These are phyloP conservation scores for Candolleomyces aberdarensis DNA, from an alignment of 768 basidiomycete genomes.

Conservation along the genomic window DNA sequence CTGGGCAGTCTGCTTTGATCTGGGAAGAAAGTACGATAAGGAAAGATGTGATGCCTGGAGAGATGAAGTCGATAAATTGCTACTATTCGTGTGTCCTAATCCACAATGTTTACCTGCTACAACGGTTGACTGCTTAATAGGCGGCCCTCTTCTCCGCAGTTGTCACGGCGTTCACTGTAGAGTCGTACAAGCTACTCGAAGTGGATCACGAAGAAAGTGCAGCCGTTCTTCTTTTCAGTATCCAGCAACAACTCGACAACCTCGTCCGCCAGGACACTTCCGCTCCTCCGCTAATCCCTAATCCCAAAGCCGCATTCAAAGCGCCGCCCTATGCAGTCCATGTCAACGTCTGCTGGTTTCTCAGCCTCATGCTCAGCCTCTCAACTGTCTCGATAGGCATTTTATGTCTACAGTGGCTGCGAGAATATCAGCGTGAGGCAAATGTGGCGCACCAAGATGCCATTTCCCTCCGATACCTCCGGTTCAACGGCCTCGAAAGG, in stretches of 20 bases:
- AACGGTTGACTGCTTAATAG: slow-evolving; percentile 4
- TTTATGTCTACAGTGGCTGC: slow-evolving; percentile 18
- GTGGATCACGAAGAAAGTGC: slow-evolving; percentile 14
- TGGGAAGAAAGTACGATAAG: slow-evolving; percentile 7
- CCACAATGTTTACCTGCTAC: not conserved
- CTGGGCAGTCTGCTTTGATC: slow-evolving; percentile 5
- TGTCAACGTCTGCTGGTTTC: slow-evolving; percentile 16
- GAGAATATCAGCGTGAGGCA: slow-evolving; percentile 16
- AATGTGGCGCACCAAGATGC: slow-evolving; percentile 2
- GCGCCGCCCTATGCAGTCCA: not conserved
- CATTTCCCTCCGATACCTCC: slow-evolving; percentile 12
- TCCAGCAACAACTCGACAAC: slow-evolving; percentile 8
- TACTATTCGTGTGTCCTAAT: slow-evolving; percentile 6
- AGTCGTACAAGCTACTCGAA: slow-evolving; percentile 20
- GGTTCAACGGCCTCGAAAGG: slow-evolving; percentile 11
- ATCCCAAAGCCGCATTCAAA: not conserved
- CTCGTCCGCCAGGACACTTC: slow-evolving; percentile 10
- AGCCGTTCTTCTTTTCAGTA: slow-evolving; percentile 3
- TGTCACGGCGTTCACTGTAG: slow-evolving; percentile 23
- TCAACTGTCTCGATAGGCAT: slow-evolving; percentile 14
- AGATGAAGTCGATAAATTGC: slow-evolving; percentile 13
- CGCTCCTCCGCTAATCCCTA: not conserved
- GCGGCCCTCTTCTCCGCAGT: slow-evolving; percentile 23
- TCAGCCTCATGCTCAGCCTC: slow-evolving; percentile 15
- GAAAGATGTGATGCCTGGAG: slow-evolving; percentile 8